Conservation (phyloP, 208 protist species). For the Trypanosoma lewisi region DNA sequence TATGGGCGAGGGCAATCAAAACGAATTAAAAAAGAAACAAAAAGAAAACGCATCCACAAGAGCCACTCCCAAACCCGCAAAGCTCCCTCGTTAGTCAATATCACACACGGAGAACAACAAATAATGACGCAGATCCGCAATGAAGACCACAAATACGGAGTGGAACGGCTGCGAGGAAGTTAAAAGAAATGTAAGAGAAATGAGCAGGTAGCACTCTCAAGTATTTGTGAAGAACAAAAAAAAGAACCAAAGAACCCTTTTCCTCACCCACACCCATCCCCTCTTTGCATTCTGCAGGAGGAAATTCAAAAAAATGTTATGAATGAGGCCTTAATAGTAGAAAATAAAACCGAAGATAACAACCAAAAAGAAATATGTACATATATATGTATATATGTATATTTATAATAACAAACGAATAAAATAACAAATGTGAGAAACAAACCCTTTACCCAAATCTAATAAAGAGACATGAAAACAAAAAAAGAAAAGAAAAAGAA, state of each 20-base stretch:
- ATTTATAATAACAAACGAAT: background rate
- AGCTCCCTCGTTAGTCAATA: background rate
- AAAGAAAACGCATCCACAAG: no score
- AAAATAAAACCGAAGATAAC: background rate
- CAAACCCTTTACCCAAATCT: background rate
- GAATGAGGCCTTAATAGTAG: background rate
- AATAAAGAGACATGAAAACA: background rate
- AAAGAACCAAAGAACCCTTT: background rate
- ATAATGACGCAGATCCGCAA: slow-evolving; percentile 8
- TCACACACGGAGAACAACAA: background rate
- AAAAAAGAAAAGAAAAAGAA: no score
- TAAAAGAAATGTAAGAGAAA: no score
- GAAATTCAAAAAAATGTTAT: background rate
- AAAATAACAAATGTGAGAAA: background rate
- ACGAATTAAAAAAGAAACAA: no score
- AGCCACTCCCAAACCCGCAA: no score
- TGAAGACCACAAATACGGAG: slow-evolving; percentile 89
- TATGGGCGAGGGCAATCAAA: no score
- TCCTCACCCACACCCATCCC: background rate
- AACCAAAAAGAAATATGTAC: background rate
- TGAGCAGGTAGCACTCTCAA: background rate
- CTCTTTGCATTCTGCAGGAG: background rate
- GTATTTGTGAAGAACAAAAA: background rate
- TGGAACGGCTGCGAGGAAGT: slow-evolving; percentile 92
- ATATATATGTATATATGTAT: background rate